A percentile compares a stretch with the other conserved stretches of the same genome.
Evolutionary conservation across 2,329 filamentous ascomycete species (phyloP).

Genomic region (Ophiostoma tasmaniense): DNA sequence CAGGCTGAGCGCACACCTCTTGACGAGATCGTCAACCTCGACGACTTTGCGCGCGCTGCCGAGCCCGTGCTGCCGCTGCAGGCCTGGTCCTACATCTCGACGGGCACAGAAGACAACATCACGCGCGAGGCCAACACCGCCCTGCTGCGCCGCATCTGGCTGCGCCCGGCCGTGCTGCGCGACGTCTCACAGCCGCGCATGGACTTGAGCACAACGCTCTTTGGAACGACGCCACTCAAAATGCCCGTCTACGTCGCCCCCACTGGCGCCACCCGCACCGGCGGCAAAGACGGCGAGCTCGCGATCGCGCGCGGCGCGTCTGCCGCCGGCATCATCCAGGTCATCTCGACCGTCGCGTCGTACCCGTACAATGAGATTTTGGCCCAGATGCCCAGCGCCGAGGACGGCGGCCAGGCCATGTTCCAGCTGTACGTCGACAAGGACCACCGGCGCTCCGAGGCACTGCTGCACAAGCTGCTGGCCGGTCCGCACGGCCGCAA

Average conservation of each 20-base stretch:
- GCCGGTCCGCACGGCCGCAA: slow-evolving; percentile 28
- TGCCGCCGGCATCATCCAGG: slow-evolving; percentile 40
- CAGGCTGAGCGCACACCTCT: slow-evolving; percentile 14
- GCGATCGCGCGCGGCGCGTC: slow-evolving; percentile 42
- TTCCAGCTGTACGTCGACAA: slow-evolving; percentile 22
- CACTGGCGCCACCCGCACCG: slow-evolving; percentile 41
- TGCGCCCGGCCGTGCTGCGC: slow-evolving; percentile 43
- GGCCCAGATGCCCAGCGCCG: slow-evolving; percentile 16
- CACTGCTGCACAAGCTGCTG: slow-evolving; percentile 16
- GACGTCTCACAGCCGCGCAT: slow-evolving; percentile 35
- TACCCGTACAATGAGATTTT: slow-evolving; percentile 22
- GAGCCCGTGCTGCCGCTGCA: slow-evolving; percentile 37
- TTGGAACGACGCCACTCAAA: slow-evolving; percentile 31
- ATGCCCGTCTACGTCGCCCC: slow-evolving; percentile 44
- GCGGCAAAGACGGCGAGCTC: slow-evolving; percentile 44
- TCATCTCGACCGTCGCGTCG: slow-evolving; percentile 24
- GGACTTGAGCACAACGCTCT: slow-evolving; percentile 32
- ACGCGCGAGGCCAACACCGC: slow-evolving; percentile 42
- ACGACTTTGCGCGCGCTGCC: slow-evolving; percentile 43
- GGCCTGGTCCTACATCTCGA: slow-evolving; percentile 48
- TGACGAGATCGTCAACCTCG: slow-evolving; percentile 25
- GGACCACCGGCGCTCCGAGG: slow-evolving; percentile 13
- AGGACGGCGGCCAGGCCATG: slow-evolving; percentile 31
- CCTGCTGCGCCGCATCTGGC: slow-evolving; percentile 40
- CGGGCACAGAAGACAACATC: slow-evolving; percentile 44